Evolutionary conservation across 2,329 filamentous ascomycete species (phyloP), one percentile per base, ranked within the genome.

Genomic region (Aspergillus sp.): DNA sequence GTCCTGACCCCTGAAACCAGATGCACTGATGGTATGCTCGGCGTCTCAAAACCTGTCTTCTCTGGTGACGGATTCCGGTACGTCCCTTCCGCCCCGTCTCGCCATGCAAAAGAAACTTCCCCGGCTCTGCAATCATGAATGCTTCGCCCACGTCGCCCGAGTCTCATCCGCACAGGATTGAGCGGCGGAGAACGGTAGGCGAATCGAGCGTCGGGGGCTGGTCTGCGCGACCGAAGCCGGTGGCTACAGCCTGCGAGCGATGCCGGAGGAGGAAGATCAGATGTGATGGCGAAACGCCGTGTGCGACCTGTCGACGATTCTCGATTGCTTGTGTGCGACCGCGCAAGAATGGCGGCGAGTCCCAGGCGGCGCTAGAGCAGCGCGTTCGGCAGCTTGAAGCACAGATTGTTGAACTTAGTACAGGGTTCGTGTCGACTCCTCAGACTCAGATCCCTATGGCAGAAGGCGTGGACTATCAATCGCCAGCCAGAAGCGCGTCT

Each of bases 231-330:
- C 32, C 50, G 7, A 62, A 58, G 29, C 53, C 62, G 7, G 59
- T 58, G 6, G 54, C 59, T 3, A 46, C 52, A 5, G 62, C 62
- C 2, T 64, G 62, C 50, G 62, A 64, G 24, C 45, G 62, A 24
- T 64, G 62, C 45, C 53, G 62, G 45, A 55, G 60, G 31, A 55
- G 62, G 24, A 64, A 64, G 24, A 64, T 64, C 49, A 57, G 62
- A 14, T 64, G 62, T 32, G 62, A 64, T 47, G 62, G 60, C n/a
- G 57, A 62, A 42, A 64, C 60, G 4, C 62, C 62, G 1, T 64
- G 62, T 47, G 60, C 60, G 12, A 64, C 62, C 0, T 64, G 62
- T 49, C 55, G 57, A 24, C 62, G 62, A 2, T 64, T 64, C 52
- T 52, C 60, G 1, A 32, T 64, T 12, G 55, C 18, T 12, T 64